Percentiles rank a stretch among this genome's conserved stretches.
These are phyloP conservation scores for Phyllostachys edulis DNA, from an alignment of 176 grass and related monocot genomes.

Conservation along the genomic window DNA sequence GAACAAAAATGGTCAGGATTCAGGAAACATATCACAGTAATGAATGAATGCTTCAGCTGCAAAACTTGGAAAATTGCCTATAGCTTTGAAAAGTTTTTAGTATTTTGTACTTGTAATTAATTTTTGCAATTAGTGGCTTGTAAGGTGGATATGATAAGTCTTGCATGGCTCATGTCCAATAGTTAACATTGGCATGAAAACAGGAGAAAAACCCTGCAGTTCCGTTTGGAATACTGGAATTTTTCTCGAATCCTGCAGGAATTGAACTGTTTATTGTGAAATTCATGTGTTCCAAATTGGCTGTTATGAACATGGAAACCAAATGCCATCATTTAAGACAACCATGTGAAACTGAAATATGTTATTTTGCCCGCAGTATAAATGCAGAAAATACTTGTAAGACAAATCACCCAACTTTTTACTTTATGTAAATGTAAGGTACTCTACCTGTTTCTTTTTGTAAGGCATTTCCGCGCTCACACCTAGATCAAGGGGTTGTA, in stretches of 20 bases:
- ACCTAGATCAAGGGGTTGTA: too few relatives aligned
- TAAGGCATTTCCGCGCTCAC: not conserved
- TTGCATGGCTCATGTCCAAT: not conserved
- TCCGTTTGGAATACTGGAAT: too few relatives aligned
- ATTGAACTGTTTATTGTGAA: too few relatives aligned
- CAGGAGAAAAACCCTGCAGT: too few relatives aligned
- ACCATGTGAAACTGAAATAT: not conserved
- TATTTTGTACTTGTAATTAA: too few relatives aligned
- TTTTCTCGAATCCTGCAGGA: too few relatives aligned
- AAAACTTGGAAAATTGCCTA: not conserved
- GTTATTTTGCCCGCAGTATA: not conserved
- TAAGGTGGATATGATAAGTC: not conserved
- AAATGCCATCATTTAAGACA: not conserved
- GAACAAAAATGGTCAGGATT: not conserved
- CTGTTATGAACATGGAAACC: not conserved
- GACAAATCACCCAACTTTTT: not conserved
- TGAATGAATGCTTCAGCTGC: not conserved
- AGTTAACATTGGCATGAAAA: not conserved
- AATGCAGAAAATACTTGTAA: not conserved
- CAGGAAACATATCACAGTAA: constrained; percentile 10
- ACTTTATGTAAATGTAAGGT: not conserved
- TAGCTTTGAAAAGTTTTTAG: not conserved
- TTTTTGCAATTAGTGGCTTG: not conserved
- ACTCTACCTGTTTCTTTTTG: not conserved
- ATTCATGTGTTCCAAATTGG: too few relatives aligned